Evolutionary conservation across 495 filamentous ascomycete species (phyloP), one percentile per base, ranked within the genome.

Genomic region (Collariella sp.): DNA sequence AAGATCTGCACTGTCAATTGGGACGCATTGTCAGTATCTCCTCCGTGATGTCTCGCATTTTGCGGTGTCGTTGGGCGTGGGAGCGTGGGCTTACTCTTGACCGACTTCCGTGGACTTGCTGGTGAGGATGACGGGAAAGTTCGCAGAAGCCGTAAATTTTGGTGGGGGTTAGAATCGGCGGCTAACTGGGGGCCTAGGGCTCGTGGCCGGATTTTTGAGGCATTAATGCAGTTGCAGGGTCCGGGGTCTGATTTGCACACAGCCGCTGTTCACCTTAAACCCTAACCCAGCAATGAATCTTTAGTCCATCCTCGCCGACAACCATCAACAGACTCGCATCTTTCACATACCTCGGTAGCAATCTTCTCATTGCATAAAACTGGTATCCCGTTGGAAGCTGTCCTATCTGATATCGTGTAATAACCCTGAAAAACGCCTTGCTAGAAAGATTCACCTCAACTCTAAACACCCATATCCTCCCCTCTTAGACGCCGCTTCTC

Each of bases 1-100:
- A 93, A 94, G 83, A 88, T 94, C 64, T 67, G 56, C 54, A 58
- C 53, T 46, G 58, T 53, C 39, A 7, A 35, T 22, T 12, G 22
- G 53, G 54, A 57, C 64, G 56, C 61, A 59, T 56, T 51, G 69
- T 78, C 68, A 76, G 75, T 68, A 52, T 57, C 51, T 35, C 33
- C 22, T 46, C 43, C 40, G 15, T 43, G 24, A 24, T 38, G 2
- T 31, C 26, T 31, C 26, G 26, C 26, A 10, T 18, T 20, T 10
- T n/a, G 38, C 43, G 9, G 33, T 42, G 24, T n/a, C 18, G 13
- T 13, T 19, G 10, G 43, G n/a, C 33, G 20, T 40, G 31, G 40
- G 22, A 19, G 49, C 26, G 40, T 12, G 34, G 61, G 38, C 70
- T 59, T 65, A 73, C 70, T 73, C 61, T 72, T 72, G 68, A 56